A percentile compares a stretch with the other conserved stretches of the same genome.
Conservation (phyloP, 2,329 filamentous ascomycete species). For the Diaporthe aspalathi region DNA sequence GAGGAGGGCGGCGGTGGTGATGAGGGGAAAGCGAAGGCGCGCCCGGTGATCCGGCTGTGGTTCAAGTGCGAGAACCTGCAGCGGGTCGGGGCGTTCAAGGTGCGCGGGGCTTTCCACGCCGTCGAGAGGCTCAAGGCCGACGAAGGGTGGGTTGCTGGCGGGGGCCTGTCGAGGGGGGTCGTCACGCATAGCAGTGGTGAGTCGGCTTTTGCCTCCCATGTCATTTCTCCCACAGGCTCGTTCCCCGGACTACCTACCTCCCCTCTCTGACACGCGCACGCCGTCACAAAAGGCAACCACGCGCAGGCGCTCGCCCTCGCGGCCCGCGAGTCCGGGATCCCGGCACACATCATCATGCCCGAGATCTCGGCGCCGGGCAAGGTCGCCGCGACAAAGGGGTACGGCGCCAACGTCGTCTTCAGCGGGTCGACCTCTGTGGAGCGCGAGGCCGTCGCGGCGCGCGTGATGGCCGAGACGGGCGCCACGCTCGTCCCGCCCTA, state of each 20-base stretch:
- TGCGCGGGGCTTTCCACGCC: conserved; percentile 89
- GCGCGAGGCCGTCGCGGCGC: conserved; percentile 80
- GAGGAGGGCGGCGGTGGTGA: conserved; percentile 40
- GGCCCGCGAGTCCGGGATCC: conserved; percentile 77
- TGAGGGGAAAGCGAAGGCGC: conserved; percentile 59
- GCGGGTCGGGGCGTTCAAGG: conserved; percentile 92
- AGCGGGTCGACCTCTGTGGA: conserved; percentile 83
- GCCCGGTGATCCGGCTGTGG: conserved; percentile 78
- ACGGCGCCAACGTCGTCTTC: conserved; percentile 84
- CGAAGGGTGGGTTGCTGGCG: conserved; percentile 69
- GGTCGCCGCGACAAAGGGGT: conserved; percentile 82
- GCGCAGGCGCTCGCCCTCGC: conserved; percentile 92
- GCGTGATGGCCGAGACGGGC: conserved; percentile 77
- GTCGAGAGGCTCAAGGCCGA: conserved; percentile 74
- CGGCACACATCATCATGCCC: conserved; percentile 93
- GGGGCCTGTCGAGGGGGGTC: conserved; percentile 75
- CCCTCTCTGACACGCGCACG: not conserved
- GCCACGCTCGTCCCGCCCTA: conserved; percentile 89
- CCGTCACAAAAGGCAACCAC: conserved; percentile 87
- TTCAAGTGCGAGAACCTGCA: conserved; percentile 98
- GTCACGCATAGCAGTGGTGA: conserved; percentile 90
- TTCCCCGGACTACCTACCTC: not conserved
- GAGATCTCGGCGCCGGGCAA: conserved; percentile 86
- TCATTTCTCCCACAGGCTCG: not conserved
- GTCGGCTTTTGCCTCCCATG: conserved; percentile 41